Evolutionary conservation across 2,329 filamentous ascomycete species (phyloP).

Genomic region (Scedosporium minutisporum): DNA sequence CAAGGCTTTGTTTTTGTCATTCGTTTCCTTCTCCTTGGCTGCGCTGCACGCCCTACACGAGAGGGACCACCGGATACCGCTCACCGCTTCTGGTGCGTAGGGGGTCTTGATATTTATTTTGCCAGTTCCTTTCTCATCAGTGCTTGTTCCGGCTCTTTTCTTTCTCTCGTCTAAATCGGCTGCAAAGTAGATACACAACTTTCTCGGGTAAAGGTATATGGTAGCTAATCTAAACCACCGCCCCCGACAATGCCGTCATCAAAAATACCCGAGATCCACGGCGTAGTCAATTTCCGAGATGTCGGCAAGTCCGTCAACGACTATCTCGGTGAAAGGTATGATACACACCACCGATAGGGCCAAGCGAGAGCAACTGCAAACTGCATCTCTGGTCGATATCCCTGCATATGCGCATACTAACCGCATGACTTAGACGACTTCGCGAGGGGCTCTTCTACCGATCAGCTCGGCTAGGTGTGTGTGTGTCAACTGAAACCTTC

Average conservation of each 20-base stretch:
- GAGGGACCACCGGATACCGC: too few relatives aligned
- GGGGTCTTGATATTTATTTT: too few relatives aligned
- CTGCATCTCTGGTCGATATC: neutral
- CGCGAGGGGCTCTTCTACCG: conserved; percentile 58
- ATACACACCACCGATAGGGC: neutral
- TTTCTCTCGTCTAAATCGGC: too few relatives aligned
- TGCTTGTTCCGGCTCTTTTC: too few relatives aligned
- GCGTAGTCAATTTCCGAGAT: conserved; percentile 67
- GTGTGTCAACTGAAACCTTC: conserved; percentile 18
- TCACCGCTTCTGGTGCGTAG: too few relatives aligned
- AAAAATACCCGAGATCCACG: neutral
- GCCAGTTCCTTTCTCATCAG: too few relatives aligned
- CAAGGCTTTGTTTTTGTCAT: too few relatives aligned
- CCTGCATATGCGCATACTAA: neutral
- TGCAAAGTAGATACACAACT: too few relatives aligned
- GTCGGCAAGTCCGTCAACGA: conserved; percentile 59
- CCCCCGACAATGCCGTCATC: too few relatives aligned
- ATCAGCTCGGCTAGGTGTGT: conserved; percentile 51
- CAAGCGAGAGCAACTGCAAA: too few relatives aligned
- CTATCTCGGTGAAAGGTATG: conserved; percentile 44
- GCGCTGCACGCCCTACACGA: too few relatives aligned
- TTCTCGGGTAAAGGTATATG: neutral
- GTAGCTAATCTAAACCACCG: neutral
- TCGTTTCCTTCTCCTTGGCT: too few relatives aligned
- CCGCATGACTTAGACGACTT: conserved; percentile 28